These are phyloP conservation scores for Emmonsiellopsis sp. DNA, from an alignment of 2,329 filamentous ascomycete genomes.

Conservation along the genomic window DNA sequence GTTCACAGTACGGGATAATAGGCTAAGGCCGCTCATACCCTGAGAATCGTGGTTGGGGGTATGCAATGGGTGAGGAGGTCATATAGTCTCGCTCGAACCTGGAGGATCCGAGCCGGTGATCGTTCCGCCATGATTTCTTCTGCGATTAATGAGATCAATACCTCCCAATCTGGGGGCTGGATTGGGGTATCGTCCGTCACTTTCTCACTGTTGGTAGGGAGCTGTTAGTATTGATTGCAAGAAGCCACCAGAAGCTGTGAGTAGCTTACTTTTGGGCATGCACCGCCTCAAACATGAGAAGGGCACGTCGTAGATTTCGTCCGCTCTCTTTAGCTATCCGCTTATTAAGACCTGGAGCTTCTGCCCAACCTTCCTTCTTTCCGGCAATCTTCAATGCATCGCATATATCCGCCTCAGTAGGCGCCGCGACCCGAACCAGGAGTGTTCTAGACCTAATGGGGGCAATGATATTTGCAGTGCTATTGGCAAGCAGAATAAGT, in stretches of 20 bases:
- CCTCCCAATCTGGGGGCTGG: conserved; percentile 94
- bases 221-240: conserved; percentile 2
- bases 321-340: conserved; percentile 86
- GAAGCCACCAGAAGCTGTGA: background rate
- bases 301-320: conserved; percentile 76
- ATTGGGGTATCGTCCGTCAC: conserved; percentile 81
- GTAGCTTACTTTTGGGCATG: conserved; percentile 79
- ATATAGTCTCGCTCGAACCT: conserved; percentile 90
- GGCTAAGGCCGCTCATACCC: conserved; percentile 36
- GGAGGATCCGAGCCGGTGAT: conserved; percentile 77
- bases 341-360: conserved; percentile 64
- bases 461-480: conserved; percentile 97
- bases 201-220: conserved; percentile 58
- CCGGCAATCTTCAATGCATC: conserved; percentile 60
- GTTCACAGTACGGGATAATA: background rate
- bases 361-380: conserved; percentile 76
- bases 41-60: conserved; percentile 85
- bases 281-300: conserved; percentile 95
- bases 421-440: conserved; percentile 83
- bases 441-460: conserved; percentile 88
- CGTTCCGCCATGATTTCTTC: conserved; percentile 89
- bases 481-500: conserved; percentile 87
- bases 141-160: conserved; percentile 80
- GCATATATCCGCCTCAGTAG: conserved; percentile 76
- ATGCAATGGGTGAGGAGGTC: conserved; percentile 96